phyloP scores from a whole-genome alignment of 768 basidiomycete genomes.

The Leccinum subgranulosum region DNA sequence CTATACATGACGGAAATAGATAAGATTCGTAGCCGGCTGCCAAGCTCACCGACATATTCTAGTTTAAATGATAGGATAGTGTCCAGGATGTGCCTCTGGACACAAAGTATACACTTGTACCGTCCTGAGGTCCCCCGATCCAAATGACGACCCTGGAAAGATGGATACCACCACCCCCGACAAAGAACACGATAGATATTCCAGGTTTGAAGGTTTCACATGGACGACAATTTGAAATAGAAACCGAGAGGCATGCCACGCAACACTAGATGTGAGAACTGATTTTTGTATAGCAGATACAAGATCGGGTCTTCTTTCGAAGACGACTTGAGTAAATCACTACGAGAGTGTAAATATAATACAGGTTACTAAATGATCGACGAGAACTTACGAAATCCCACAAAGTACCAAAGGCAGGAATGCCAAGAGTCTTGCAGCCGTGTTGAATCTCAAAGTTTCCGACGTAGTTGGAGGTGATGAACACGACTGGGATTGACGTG shows the following conservation, averaged over 20 bases:
- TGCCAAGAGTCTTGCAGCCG: constrained; percentile 68
- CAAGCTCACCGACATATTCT: constrained; percentile 9
- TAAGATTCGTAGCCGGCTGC: background rate
- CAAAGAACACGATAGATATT: constrained; percentile 1
- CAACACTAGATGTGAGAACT: constrained; percentile 2
- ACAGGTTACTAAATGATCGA: background rate
- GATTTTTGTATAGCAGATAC: background rate
- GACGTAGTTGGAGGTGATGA: constrained; percentile 81
- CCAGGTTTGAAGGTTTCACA: constrained; percentile 1
- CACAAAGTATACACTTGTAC: constrained; percentile 1
- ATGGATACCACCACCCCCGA: constrained; percentile 2
- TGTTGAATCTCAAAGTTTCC: constrained; percentile 80
- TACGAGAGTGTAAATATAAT: constrained; percentile 8
- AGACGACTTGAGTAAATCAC: constrained; percentile 16
- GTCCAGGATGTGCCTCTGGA: constrained; percentile 3
- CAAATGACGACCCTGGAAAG: background rate
- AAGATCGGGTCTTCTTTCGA: background rate
- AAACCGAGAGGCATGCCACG: constrained; percentile 3
- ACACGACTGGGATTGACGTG: constrained; percentile 48
- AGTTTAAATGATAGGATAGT: constrained; percentile 2
- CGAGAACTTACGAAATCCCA: constrained; percentile 57
- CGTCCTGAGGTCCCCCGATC: constrained; percentile 2
- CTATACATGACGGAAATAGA: constrained; percentile 8
- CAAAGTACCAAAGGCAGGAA: constrained; percentile 65
- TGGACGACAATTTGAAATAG: constrained; percentile 6